Conservation (phyloP, 768 basidiomycete genomes). For the Cystofilobasidium bisporidii region DNA sequence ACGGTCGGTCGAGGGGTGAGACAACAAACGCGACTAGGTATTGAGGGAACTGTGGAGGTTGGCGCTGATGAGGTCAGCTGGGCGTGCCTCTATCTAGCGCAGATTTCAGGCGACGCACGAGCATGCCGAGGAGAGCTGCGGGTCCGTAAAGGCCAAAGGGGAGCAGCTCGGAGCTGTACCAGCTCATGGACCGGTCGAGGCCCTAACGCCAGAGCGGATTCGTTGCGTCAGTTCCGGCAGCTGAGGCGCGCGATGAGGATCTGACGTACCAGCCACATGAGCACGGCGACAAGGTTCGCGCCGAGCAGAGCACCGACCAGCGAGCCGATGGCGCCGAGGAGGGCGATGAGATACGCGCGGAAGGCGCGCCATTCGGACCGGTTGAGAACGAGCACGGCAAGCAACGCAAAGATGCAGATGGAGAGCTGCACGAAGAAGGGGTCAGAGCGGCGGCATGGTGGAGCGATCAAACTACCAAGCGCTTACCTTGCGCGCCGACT, state of each 20-base stretch:
- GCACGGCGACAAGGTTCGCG: slow-evolving; percentile 14
- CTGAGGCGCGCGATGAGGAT: not conserved
- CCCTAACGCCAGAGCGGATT: not conserved
- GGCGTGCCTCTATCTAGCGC: not conserved
- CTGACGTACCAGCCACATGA: slow-evolving; percentile 9
- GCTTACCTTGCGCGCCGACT: slow-evolving; percentile 7
- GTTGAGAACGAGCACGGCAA: slow-evolving; percentile 22
- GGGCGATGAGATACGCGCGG: slow-evolving; percentile 12
- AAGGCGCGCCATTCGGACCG: slow-evolving; percentile 8
- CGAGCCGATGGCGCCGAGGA: not conserved
- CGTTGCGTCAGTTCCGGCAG: not conserved
- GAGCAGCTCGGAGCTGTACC: slow-evolving; percentile 13
- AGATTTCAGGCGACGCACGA: not conserved
- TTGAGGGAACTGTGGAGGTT: slow-evolving; percentile 3
- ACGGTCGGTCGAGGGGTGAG: slow-evolving; percentile 1
- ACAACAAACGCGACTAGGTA: not conserved
- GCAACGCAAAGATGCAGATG: not conserved
- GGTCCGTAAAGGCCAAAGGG: slow-evolving; percentile 19
- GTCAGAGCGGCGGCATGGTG: not conserved
- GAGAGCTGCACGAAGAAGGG: not conserved
- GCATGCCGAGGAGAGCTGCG: slow-evolving; percentile 16
- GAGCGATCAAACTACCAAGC: not conserved
- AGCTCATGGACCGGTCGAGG: slow-evolving; percentile 15
- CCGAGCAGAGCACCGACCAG: slow-evolving; percentile 14
- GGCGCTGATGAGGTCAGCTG: too few relatives aligned